These are phyloP conservation scores for Crotalaria pallida DNA, from an alignment of 306 rosid genomes.

Conservation along the genomic window DNA sequence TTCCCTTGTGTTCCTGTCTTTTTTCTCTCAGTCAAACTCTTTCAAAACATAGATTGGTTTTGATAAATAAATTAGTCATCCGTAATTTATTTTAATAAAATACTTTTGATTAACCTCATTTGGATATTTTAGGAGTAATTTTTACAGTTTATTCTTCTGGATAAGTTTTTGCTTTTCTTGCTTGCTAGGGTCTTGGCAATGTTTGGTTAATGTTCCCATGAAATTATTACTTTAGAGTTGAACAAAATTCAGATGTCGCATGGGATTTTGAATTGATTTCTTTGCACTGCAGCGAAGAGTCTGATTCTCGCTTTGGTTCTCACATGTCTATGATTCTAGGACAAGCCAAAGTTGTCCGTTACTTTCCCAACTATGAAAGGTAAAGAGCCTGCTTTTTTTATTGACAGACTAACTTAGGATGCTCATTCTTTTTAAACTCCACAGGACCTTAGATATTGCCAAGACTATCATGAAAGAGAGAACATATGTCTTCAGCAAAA, in stretches of 20 bases:
- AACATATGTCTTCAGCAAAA: constrained; percentile 53
- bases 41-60: background rate
- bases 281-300: constrained; percentile 64
- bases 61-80: background rate
- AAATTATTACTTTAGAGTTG: background rate
- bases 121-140: background rate
- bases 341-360: constrained; percentile 92
- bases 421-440: constrained; percentile 30
- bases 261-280: constrained; percentile 24
- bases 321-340: constrained; percentile 92
- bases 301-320: constrained; percentile 87
- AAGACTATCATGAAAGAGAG: constrained; percentile 73
- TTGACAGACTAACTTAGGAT: background rate
- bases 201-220: background rate
- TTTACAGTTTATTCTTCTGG: background rate
- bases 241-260: constrained; percentile 9
- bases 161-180: background rate
- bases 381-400: constrained; percentile 24
- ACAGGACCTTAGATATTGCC: constrained; percentile 70
- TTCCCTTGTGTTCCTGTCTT: background rate
- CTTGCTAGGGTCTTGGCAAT: background rate
- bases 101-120: background rate
- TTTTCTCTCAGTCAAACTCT: background rate
- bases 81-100: background rate
- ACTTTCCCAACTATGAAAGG: constrained; percentile 83